Conservation (phyloP, 306 rosid genomes). For the Corylus avellana region DNA sequence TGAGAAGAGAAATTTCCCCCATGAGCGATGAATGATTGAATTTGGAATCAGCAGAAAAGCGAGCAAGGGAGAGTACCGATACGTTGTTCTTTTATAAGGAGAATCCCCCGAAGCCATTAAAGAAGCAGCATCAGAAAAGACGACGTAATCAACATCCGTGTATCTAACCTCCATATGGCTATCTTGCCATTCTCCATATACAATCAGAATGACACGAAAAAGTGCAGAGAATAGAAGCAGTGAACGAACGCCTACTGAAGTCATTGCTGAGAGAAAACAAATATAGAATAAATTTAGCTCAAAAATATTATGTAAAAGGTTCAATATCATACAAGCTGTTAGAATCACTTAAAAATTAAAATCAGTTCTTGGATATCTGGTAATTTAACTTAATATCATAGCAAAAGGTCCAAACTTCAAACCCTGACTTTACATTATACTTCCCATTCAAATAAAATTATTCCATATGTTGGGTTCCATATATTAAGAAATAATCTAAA, state of each 20-base stretch:
- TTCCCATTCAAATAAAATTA: too few relatives aligned
- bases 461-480: too few relatives aligned
- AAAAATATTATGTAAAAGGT: not conserved
- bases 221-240: constrained; percentile 59
- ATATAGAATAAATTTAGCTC: not conserved
- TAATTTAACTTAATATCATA: too few relatives aligned
- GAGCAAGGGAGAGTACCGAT: constrained; percentile 84
- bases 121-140: constrained; percentile 90
- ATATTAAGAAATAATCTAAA: too few relatives aligned
- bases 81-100: constrained; percentile 84
- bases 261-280: constrained; percentile 37
- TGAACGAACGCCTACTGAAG: constrained; percentile 30
- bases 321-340: not conserved
- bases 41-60: constrained; percentile 82
- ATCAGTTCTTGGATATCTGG: too few relatives aligned
- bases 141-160: constrained; percentile 88
- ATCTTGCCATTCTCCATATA: constrained; percentile 97
- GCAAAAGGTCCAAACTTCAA: too few relatives aligned
- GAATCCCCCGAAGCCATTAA: constrained; percentile 74
- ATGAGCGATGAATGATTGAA: constrained; percentile 60
- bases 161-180: constrained; percentile 83
- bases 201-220: constrained; percentile 56
- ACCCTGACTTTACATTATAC: too few relatives aligned
- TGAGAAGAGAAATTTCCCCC: constrained; percentile 94
- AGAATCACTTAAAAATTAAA: too few relatives aligned